A percentile compares a stretch with the other conserved stretches of the same genome.
Conservation (phyloP, 139 green algal genomes). For the Closterium sp. region DNA sequence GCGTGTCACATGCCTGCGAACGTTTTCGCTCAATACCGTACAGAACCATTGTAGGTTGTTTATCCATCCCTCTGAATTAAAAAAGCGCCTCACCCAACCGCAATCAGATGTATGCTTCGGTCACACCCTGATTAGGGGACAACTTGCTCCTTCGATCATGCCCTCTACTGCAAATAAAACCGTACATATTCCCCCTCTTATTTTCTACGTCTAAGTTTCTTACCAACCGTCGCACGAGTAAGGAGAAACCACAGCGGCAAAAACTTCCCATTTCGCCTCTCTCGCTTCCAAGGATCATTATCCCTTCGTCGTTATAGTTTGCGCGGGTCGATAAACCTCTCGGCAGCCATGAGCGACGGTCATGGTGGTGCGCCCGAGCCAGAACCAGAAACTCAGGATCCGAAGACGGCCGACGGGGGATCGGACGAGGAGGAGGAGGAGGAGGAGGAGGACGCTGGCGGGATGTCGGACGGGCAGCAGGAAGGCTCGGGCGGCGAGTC, state of each 20-base stretch:
- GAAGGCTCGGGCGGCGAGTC: background rate
- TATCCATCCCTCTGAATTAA: no score
- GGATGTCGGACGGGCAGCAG: background rate
- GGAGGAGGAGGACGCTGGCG: background rate
- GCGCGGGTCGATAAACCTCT: background rate
- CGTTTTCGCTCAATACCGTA: no score
- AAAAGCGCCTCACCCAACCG: no score
- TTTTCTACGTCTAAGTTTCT: no score
- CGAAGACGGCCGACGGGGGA: background rate
- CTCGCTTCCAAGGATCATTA: background rate
- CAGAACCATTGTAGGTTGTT: no score
- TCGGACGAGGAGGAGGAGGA: background rate
- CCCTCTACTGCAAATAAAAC: no score
- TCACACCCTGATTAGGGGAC: no score
- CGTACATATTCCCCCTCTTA: no score
- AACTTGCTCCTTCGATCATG: no score
- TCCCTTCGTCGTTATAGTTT: background rate
- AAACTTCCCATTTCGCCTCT: background rate
- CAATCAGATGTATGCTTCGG: no score
- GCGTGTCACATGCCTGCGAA: no score
- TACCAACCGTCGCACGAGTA: no score
- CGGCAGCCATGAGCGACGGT: background rate
- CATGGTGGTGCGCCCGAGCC: background rate
- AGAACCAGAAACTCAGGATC: background rate
- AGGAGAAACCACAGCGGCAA: background rate